Conservation (phyloP, 192 early-diverging fungal species). For the Kickxella alabastrina region DNA sequence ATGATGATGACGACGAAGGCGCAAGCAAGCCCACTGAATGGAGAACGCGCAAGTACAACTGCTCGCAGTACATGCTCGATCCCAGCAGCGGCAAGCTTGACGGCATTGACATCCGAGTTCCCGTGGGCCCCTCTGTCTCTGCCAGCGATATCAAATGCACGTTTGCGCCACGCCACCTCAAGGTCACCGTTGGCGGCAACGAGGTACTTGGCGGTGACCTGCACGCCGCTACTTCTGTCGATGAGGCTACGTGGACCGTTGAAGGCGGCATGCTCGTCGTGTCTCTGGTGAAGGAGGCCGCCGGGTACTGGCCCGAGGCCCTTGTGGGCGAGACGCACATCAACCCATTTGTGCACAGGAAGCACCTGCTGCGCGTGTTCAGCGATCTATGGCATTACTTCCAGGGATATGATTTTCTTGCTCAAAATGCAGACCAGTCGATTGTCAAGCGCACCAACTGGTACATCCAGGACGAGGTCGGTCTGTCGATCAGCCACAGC, state of each 20-base stretch:
- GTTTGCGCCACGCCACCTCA: conserved; percentile 19
- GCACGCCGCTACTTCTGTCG: conserved; percentile 13
- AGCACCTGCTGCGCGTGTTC: conserved; percentile 32
- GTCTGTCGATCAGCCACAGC: conserved; percentile 60
- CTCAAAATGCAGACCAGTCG: conserved; percentile 18
- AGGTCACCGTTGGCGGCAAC: conserved; percentile 11
- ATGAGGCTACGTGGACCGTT: conserved; percentile 33
- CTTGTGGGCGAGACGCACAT: conserved; percentile 30
- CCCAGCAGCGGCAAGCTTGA: conserved; percentile 18
- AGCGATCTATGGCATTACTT: conserved; percentile 46
- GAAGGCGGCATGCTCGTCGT: conserved; percentile 25
- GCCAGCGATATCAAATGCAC: conserved; percentile 19
- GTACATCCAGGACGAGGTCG: conserved; percentile 60
- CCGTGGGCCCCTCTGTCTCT: conserved; percentile 10
- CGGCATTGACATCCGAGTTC: conserved; percentile 34
- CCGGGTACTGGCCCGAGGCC: conserved; percentile 30
- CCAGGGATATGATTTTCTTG: conserved; percentile 44
- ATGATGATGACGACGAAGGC: neutral
- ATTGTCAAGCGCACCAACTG: conserved; percentile 33
- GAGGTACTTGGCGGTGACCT: conserved; percentile 33
- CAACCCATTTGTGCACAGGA: conserved; percentile 22
- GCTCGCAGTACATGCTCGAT: conserved; percentile 32
- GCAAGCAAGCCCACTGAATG: conserved; percentile 13
- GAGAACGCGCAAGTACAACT: conserved; percentile 37
- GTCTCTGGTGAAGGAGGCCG: conserved; percentile 28